Evolutionary conservation across 331 rosid species (phyloP), one percentile per base, ranked within the genome.

Genomic region (Quercus lobata): DNA sequence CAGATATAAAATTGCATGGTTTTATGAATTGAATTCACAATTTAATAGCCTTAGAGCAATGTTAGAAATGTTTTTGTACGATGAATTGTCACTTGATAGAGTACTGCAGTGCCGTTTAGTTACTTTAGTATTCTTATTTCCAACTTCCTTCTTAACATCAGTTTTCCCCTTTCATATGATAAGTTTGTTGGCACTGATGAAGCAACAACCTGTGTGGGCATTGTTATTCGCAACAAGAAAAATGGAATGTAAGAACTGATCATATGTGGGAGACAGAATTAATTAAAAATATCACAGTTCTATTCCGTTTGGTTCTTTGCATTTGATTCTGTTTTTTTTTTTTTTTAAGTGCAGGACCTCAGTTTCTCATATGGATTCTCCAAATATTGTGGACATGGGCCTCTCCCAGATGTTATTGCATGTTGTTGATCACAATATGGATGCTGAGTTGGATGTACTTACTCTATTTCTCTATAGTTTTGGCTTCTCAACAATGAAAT

Each of bases 171-270:
- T 65, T 66, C 49, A 5, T 17, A 8, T 76, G 69, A 25, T 84
- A 73, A 94, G 97, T 91, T 78, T 88, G 88, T 88, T 83, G 98
- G 98, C 87, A 92, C 97, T 27, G 97, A 95, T 83, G 98, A 95
- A 90, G 98, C 97, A 79, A 95, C 98, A 27, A 95, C 97, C 6
- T 95, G 98, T 63, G 89, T 95, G 17, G 96, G 97, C 71, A 63
- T 95, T 80, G 97, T 85, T 76, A 87, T 95, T 68, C 85, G 93
- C 62, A 92, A 89, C 82, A 87, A 68, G 25, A 72, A 68, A 81
- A 95, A 76, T 82, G 92, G 96, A 89, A 88, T 86, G 98, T 92
- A 87, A 90, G 96, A 88, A 63, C 7, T 46, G 1, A 57, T 60
- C 8, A 52, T 69, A 7, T 74, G 30, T 65, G 46, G 69, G 27